Percentiles rank a stretch among this genome's conserved stretches.
Evolutionary conservation across 768 basidiomycete genomes (phyloP).

Genomic region (Dentipellis sp.): DNA sequence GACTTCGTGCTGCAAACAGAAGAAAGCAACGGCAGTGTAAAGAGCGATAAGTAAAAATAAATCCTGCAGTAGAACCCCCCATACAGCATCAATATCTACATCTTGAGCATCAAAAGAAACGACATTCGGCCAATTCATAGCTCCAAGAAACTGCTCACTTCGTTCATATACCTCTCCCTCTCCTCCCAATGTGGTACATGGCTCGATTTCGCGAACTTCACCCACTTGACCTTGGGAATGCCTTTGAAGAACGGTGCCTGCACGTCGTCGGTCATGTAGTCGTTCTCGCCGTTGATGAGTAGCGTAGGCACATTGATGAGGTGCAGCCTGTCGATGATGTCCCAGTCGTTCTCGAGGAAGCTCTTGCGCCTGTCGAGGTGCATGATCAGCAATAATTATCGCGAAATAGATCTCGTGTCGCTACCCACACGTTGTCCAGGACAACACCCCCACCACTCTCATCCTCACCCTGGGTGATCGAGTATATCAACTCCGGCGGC

Average conservation of each 20-base stretch:
- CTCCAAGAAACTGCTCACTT: conserved; percentile 19
- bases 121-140: too few species aligned
- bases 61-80: too few species aligned
- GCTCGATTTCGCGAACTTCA: conserved; percentile 28
- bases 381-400: not conserved
- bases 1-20: too few species aligned
- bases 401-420: not conserved
- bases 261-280: conserved; percentile 9
- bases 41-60: too few species aligned
- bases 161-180: conserved; percentile 24
- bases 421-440: not conserved
- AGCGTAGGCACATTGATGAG: conserved; percentile 11
- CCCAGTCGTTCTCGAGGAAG: not conserved
- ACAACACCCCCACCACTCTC: not conserved
- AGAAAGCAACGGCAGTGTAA: too few species aligned
- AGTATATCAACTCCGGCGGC: not conserved
- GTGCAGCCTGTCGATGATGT: conserved; percentile 9
- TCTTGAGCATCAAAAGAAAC: too few species aligned
- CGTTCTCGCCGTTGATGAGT: conserved; percentile 13
- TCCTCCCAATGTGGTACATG: conserved; percentile 32
- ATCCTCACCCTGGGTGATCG: not conserved
- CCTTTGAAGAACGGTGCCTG: conserved; percentile 7
- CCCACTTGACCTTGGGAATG: conserved; percentile 23
- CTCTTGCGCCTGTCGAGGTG: not conserved
- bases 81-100: too few species aligned